Conservation (phyloP, 1,284 basidiomycete species). For the Agroathelia rolfsii region DNA sequence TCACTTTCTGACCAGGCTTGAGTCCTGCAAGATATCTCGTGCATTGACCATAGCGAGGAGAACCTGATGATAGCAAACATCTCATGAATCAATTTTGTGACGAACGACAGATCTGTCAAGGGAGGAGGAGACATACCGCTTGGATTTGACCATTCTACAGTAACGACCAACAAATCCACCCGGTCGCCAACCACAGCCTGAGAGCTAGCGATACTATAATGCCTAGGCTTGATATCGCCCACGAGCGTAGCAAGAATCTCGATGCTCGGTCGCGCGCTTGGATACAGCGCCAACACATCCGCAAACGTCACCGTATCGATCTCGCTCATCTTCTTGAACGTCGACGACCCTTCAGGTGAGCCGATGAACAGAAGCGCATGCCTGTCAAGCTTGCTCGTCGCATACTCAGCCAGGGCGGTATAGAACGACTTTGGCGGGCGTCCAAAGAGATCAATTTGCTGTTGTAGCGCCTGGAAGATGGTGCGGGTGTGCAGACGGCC, state of each 20-base stretch:
- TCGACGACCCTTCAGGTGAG: constrained; percentile 81
- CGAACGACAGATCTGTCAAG: constrained; percentile 3
- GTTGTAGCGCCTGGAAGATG: constrained; percentile 92
- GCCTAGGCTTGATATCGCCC: constrained; percentile 92
- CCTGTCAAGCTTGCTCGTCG: constrained; percentile 65
- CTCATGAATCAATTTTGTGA: constrained; percentile 8
- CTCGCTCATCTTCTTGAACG: constrained; percentile 93
- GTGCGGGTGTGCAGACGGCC: constrained; percentile 77
- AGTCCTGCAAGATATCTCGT: constrained; percentile 89
- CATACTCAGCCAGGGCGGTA: constrained; percentile 75
- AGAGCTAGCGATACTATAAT: constrained; percentile 95
- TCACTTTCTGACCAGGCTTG: constrained; percentile 84
- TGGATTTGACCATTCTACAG: constrained; percentile 89
- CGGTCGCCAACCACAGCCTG: constrained; percentile 92
- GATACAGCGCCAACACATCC: constrained; percentile 77
- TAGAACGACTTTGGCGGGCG: constrained; percentile 96
- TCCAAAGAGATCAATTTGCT: constrained; percentile 95
- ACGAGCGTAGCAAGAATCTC: constrained; percentile 82
- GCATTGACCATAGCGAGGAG: constrained; percentile 86
- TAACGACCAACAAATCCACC: constrained; percentile 91
- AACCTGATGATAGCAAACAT: too few relatives aligned
- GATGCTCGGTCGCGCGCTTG: constrained; percentile 71
- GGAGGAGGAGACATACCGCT: constrained; percentile 45
- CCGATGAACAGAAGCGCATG: constrained; percentile 89
- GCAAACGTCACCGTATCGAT: constrained; percentile 93